Conservation (phyloP, 2,329 filamentous ascomycete species). For the Colletotrichum tamarilloi region DNA sequence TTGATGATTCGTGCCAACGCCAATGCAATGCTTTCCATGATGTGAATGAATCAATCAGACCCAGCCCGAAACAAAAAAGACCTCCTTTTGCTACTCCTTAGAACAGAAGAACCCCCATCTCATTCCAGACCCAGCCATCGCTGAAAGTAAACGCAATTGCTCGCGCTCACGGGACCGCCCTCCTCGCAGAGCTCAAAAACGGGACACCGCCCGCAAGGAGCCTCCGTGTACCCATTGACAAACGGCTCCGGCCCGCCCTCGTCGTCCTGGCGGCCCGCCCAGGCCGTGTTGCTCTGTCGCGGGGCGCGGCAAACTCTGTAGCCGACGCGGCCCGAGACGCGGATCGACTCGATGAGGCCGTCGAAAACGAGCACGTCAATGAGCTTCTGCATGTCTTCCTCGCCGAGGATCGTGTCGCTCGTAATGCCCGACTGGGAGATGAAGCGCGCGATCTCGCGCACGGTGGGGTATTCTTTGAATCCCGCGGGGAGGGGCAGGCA, state of each 20-base stretch:
- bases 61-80: neutral
- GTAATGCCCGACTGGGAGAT: conserved; percentile 78
- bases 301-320: conserved; percentile 65
- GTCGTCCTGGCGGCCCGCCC: conserved; percentile 50
- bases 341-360: conserved; percentile 78
- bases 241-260: conserved; percentile 54
- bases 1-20: conserved; percentile 29
- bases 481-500: conserved; percentile 70
- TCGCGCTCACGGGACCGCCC: conserved; percentile 88
- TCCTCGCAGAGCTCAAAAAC: conserved; percentile 94
- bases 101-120: neutral
- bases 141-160: conserved; percentile 91
- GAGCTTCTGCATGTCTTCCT: conserved; percentile 85
- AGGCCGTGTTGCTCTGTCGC: conserved; percentile 55
- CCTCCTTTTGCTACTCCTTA: neutral
- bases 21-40: conserved; percentile 34
- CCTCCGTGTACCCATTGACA: conserved; percentile 84
- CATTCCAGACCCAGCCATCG: conserved; percentile 74
- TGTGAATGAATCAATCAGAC: conserved; percentile 21
- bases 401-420: conserved; percentile 75
- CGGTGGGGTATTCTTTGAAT: conserved; percentile 83
- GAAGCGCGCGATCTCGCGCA: conserved; percentile 79
- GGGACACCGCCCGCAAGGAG: conserved; percentile 90
- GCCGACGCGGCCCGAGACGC: conserved; percentile 59
- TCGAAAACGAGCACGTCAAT: conserved; percentile 92